A percentile compares a stretch with the other conserved stretches of the same genome.
phyloP scores from a whole-genome alignment of 805 yeast species.

The Candida hungchunana region DNA sequence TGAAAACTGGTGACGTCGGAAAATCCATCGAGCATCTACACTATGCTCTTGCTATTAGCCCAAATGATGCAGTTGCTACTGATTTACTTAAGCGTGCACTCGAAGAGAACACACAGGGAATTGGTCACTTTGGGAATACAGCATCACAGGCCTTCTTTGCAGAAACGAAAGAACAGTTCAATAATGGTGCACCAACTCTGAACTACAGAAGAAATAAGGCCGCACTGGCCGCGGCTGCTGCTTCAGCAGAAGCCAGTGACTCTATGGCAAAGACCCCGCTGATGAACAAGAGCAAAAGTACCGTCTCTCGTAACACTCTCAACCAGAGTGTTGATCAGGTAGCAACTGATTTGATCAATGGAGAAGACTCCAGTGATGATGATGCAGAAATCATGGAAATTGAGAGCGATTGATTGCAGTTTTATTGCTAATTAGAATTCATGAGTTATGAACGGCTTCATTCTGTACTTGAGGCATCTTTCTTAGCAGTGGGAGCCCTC shows the following conservation, averaged over 20 bases:
- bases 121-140: conserved; percentile 2
- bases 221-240: too few species aligned
- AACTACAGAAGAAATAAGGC: conserved; percentile 19
- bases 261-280: conserved; percentile 29
- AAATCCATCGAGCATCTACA: conserved; percentile 77
- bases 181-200: conserved; percentile 27
- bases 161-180: conserved; percentile 25
- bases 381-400: conserved; percentile 45
- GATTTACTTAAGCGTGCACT: conserved; percentile 79
- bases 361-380: conserved; percentile 41
- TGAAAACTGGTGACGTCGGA: conserved; percentile 59
- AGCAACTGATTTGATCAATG: conserved; percentile 27
- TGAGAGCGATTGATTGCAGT: conserved; percentile 52
- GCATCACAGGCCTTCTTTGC: conserved; percentile 26
- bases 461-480: not conserved
- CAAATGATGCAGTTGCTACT: conserved; percentile 78
- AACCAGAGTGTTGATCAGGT: conserved; percentile 22
- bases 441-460: too few species aligned
- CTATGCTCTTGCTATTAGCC: conserved; percentile 71
- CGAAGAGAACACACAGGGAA: conserved; percentile 43
- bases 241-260: too few species aligned
- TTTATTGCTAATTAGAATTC: not conserved
- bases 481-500: not conserved
- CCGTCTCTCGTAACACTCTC: conserved; percentile 11
- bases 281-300: conserved; percentile 20